phyloP scores from a whole-genome alignment of 202 grass and related monocot species.

The Bolboschoenoplectus hybrid region DNA sequence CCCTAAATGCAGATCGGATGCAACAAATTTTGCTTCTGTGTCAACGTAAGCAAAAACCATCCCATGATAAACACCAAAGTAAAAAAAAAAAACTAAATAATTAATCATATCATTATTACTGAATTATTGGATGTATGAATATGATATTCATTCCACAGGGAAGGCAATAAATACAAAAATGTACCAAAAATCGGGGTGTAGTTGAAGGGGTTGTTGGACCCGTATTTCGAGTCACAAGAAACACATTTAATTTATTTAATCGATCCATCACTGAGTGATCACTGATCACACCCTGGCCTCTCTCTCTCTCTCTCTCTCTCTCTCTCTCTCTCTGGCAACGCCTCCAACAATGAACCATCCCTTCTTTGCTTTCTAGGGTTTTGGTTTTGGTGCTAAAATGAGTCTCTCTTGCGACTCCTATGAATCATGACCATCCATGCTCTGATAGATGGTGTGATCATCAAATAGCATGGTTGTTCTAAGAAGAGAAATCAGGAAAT shows the following conservation, averaged over 20 bases:
- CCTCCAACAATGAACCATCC: neutral
- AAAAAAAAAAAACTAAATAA: neutral
- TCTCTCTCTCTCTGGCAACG: neutral
- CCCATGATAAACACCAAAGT: too few species aligned
- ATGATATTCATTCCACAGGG: neutral
- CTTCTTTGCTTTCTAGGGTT: slow-evolving; percentile 10
- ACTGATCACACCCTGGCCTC: too few species aligned
- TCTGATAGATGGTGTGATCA: slow-evolving; percentile 6
- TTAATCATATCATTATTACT: neutral
- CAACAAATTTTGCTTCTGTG: too few species aligned
- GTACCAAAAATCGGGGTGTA: slow-evolving; percentile 19
- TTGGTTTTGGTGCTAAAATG: slow-evolving; percentile 1
- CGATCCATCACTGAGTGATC: too few species aligned
- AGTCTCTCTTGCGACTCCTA: neutral
- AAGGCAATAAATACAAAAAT: neutral
- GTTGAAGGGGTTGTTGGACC: slow-evolving; percentile 29
- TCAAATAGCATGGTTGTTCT: neutral
- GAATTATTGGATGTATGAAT: neutral
- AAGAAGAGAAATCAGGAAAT: too few species aligned
- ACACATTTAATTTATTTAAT: slow-evolving; percentile 17
- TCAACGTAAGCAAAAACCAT: too few species aligned
- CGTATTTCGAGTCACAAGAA: slow-evolving; percentile 24
- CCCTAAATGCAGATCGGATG: too few species aligned
- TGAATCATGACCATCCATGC: neutral
- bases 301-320: too few species aligned